Evolutionary conservation across 345 rosid species (phyloP).

Genomic region (Abelmoschus esculentus): DNA sequence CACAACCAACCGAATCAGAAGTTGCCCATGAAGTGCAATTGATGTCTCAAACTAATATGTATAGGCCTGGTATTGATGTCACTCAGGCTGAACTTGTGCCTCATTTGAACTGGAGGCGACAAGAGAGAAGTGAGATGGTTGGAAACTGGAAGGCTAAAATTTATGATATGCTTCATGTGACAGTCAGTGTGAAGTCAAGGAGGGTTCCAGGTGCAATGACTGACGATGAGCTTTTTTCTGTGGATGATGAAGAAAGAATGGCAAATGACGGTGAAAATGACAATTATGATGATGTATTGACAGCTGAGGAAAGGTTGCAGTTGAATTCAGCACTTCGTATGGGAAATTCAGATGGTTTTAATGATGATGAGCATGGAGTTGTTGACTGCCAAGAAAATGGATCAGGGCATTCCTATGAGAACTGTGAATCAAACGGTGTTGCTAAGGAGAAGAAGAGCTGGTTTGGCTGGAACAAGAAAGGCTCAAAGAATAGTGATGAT

Average conservation of each 20-base stretch:
- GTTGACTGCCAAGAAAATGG: slow-evolving; percentile 55
- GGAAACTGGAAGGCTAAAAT: slow-evolving; percentile 97
- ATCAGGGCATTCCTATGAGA: slow-evolving; percentile 42
- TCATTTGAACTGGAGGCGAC: slow-evolving; percentile 94
- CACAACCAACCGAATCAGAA: slow-evolving; percentile 85
- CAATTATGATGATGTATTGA: slow-evolving; percentile 71
- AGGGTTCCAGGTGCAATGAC: slow-evolving; percentile 98
- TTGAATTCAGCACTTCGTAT: slow-evolving; percentile 63
- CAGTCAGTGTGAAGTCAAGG: slow-evolving; percentile 95
- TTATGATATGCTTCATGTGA: slow-evolving; percentile 93
- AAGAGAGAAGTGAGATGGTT: slow-evolving; percentile 89
- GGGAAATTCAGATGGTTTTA: slow-evolving; percentile 60
- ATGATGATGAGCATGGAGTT: slow-evolving; percentile 64
- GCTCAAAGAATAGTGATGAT: slow-evolving; percentile 49
- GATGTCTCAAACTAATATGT: slow-evolving; percentile 99
- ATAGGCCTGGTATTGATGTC: slow-evolving; percentile 99
- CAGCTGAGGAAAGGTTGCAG: slow-evolving; percentile 84
- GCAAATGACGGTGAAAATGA: slow-evolving; percentile 53
- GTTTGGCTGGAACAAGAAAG: slow-evolving; percentile 92
- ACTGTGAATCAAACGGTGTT: slow-evolving; percentile 47
- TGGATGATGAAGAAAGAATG: slow-evolving; percentile 61
- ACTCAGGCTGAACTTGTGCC: slow-evolving; percentile 93
- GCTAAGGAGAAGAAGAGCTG: slow-evolving; percentile 86
- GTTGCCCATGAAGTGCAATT: slow-evolving; percentile 86
- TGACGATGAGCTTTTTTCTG: slow-evolving; percentile 93